Base-by-base conservation (phyloP, 164 flowering plant species). In the Amborella trichopoda region DNA sequence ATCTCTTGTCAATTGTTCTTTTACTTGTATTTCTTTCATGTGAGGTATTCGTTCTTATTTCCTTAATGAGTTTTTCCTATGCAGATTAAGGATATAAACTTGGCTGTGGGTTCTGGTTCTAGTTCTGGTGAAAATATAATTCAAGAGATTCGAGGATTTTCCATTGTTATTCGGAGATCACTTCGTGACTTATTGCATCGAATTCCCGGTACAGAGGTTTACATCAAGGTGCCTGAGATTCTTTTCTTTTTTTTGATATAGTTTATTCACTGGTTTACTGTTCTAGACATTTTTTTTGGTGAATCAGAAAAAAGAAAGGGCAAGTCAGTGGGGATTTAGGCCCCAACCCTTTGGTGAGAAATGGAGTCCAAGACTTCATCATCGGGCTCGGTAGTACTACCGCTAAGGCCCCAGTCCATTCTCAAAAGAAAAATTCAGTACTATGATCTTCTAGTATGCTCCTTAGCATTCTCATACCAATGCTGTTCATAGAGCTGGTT, bases 151-250 rank as follows among this genome's bases (percentile, higher is more conserved):
- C 78, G 75, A 54, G 98, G 96, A 39, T 65, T 87, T 50, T 83
- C 98, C 34, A 53, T 91, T 54, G 68, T 77, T 49, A 68, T 91
- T 51, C 73, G 55, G 49, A 77, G 98, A 69, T 72, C 96, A 42
- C 90, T 91, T 40, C 76, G 98, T 25, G 98, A 91, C 53, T 68
- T 91, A 68, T 58, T 74, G 54, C 95, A 81, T 75, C 83, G 78
- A 60, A 54, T 84, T 48, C 98, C 98, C 14, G 67, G 65, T 44
- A 59, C 43, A 17, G 96, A 87, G 68, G 80, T 62, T 53, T 55
- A 72, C 46, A 59, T 91, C 46, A 59, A 70, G 93, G 98, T 91
- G 70, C n/a, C n/a, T n/a, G n/a, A n/a, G n/a, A 30, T 30, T 30
- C 13, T 30, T 30, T 30, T 6, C 6, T 30, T 13, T 6, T 30